A percentile compares a stretch with the other conserved stretches of the same genome.
phyloP scores from a whole-genome alignment of 1,139 yeast genomes.

The Diutina scorzettiae region DNA sequence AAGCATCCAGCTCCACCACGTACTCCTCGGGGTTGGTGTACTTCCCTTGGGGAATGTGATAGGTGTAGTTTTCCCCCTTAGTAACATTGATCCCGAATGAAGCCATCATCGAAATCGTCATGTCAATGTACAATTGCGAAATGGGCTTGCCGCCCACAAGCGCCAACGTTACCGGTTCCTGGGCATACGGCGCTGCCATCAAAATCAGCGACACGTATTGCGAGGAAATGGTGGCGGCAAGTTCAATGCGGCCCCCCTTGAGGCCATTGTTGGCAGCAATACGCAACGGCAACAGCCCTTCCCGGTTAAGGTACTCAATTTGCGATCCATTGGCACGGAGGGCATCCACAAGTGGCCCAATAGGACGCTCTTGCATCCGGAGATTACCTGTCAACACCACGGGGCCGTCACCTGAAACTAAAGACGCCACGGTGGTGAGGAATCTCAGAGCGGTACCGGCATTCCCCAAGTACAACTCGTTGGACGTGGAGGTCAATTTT shows the following conservation, averaged over 20 bases:
- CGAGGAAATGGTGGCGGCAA: conserved; percentile 93
- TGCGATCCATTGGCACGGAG: conserved; percentile 66
- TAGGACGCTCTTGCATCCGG: conserved; percentile 96
- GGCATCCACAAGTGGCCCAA: conserved; percentile 93
- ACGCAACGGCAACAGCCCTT: conserved; percentile 80
- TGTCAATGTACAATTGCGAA: conserved; percentile 88
- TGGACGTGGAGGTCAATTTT: conserved; percentile 41
- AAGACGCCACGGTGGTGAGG: conserved; percentile 79
- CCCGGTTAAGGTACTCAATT: conserved; percentile 56
- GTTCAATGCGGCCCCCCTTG: conserved; percentile 83
- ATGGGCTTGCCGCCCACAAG: conserved; percentile 95
- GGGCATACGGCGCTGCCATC: conserved; percentile 97
- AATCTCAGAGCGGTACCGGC: conserved; percentile 98
- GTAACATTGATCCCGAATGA: conserved; percentile 77
- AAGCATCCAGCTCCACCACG: conserved; percentile 94
- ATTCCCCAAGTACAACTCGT: conserved; percentile 77
- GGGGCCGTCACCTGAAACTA: conserved; percentile 38
- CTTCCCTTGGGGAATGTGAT: conserved; percentile 76
- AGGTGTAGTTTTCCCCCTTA: conserved; percentile 70
- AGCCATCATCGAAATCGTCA: conserved; percentile 95
- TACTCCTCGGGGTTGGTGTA: conserved; percentile 77
- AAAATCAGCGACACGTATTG: conserved; percentile 93
- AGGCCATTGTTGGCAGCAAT: conserved; percentile 62
- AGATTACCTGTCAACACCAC: conserved; percentile 84
- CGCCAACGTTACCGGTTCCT: conserved; percentile 73